phyloP scores from a whole-genome alignment of 768 basidiomycete species.

The Tulasnella sp. region DNA sequence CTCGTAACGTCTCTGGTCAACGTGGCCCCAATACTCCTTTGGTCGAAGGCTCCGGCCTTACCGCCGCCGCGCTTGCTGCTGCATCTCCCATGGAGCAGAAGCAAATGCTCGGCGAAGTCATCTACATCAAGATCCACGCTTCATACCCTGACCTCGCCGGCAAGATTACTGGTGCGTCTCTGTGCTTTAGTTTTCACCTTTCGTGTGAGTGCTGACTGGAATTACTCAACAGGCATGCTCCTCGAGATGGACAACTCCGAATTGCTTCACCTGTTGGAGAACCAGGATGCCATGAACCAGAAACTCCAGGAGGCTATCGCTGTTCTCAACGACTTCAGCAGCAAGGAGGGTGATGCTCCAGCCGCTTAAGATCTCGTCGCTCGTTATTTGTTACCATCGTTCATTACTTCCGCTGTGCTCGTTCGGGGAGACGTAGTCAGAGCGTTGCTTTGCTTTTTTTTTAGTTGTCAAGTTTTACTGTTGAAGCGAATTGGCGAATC shows the following conservation, averaged over 20 bases:
- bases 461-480: not conserved
- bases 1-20: conserved; percentile 30
- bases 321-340: conserved; percentile 79
- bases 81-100: conserved; percentile 82
- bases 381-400: not conserved
- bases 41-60: conserved; percentile 49
- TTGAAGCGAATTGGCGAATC: conserved; percentile 2
- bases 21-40: conserved; percentile 33
- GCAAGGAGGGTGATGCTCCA: conserved; percentile 30
- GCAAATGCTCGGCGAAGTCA: conserved; percentile 95
- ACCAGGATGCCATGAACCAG: conserved; percentile 68
- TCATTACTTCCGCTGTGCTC: not conserved
- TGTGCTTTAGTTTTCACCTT: not conserved
- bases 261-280: conserved; percentile 80
- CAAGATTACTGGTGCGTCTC: conserved; percentile 73
- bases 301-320: conserved; percentile 89
- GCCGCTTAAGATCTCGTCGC: not conserved
- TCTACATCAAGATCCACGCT: conserved; percentile 84
- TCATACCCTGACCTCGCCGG: conserved; percentile 92
- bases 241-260: conserved; percentile 98
- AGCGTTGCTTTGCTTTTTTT: not conserved
- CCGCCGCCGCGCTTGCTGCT: conserved; percentile 51
- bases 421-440: not conserved
- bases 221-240: conserved; percentile 50
- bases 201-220: not conserved